Conservation (phyloP, 495 filamentous ascomycete genomes). For the Trichocladium antarcticum region DNA sequence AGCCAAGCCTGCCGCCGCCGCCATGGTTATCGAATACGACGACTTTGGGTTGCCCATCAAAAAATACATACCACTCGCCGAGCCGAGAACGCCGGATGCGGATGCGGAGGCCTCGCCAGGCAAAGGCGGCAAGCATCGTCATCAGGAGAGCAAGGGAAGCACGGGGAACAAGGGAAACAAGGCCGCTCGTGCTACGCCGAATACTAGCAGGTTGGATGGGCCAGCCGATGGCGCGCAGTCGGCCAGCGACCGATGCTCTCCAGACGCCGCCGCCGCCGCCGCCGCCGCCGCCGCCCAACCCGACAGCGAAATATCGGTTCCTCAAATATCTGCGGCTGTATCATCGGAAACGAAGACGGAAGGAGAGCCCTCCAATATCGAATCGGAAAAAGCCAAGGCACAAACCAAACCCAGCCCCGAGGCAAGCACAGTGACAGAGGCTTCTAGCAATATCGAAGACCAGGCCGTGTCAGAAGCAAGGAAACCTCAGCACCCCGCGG, state of each 20-base stretch:
- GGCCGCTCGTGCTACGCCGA: neutral
- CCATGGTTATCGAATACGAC: constrained; percentile 38
- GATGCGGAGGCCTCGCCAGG: constrained; percentile 2
- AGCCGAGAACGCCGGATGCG: neutral
- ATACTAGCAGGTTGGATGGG: too few species aligned
- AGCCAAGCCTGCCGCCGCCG: neutral
- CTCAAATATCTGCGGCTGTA: constrained; percentile 11
- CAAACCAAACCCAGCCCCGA: neutral
- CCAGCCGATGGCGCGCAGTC: constrained; percentile 5
- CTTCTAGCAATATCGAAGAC: constrained; percentile 11
- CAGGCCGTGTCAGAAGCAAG: constrained; percentile 13
- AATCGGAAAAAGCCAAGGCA: constrained; percentile 8
- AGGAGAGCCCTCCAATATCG: constrained; percentile 5
- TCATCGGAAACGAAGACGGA: neutral
- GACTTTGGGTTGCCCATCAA: constrained; percentile 47
- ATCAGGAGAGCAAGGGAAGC: neutral
- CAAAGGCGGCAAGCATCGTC: neutral
- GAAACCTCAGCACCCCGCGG: constrained; percentile 8
- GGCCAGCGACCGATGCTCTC: too few species aligned
- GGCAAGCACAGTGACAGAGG: neutral
- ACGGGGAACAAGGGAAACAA: neutral
- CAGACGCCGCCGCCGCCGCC: too few species aligned
- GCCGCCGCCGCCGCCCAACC: constrained; percentile 9
- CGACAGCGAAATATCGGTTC: too few species aligned
- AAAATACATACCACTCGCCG: constrained; percentile 21